A percentile compares a stretch with the other conserved stretches of the same genome.
Conservation (phyloP, 768 basidiomycete species). For the Lentinula detonsa region DNA sequence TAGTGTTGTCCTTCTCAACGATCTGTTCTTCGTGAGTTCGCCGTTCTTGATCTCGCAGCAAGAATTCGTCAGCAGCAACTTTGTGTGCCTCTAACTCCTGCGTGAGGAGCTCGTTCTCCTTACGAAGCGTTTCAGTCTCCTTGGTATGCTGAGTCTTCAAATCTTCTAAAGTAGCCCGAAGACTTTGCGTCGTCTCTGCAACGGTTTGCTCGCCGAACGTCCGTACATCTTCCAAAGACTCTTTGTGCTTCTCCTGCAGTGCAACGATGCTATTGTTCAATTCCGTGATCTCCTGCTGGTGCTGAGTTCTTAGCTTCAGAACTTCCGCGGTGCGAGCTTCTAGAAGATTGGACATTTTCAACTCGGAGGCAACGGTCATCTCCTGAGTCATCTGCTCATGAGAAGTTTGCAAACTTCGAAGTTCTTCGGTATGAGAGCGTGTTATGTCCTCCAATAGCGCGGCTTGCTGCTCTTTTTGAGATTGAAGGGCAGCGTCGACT, state of each 20-base stretch:
- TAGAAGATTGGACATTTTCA: conserved; percentile 24
- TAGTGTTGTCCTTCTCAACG: conserved; percentile 40
- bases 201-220: conserved; percentile 29
- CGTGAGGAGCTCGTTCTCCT: conserved; percentile 42
- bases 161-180: conserved; percentile 40
- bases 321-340: conserved; percentile 38
- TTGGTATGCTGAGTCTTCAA: conserved; percentile 42
- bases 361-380: conserved; percentile 23
- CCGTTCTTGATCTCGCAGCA: conserved; percentile 35
- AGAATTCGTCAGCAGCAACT: conserved; percentile 42
- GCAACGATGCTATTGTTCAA: conserved; percentile 33
- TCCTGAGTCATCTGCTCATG: conserved; percentile 37
- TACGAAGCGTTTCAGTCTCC: conserved; percentile 39
- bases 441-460: conserved; percentile 48
- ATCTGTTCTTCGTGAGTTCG: conserved; percentile 41
- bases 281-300: conserved; percentile 38
- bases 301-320: conserved; percentile 35
- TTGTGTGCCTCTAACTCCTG: conserved; percentile 61
- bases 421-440: conserved; percentile 49
- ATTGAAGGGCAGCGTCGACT: conserved; percentile 39
- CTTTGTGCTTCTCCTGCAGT: conserved; percentile 29
- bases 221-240: conserved; percentile 34
- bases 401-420: conserved; percentile 38
- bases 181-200: conserved; percentile 40
- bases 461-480: conserved; percentile 51